Conservation (phyloP, 2,329 filamentous ascomycete species). For the Malbranchea cinnamomea region DNA sequence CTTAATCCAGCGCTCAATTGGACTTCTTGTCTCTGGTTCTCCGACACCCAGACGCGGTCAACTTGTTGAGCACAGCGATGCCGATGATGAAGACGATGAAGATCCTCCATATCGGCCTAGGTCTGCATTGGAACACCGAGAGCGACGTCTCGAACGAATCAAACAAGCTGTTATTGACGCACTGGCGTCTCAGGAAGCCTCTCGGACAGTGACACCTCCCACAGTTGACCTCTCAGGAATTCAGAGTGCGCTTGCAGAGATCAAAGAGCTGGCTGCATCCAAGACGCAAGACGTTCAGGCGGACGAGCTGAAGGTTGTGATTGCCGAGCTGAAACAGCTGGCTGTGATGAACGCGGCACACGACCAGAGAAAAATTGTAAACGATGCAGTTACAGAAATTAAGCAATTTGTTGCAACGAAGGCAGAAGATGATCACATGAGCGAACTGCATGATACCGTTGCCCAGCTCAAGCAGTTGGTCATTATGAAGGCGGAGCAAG, state of each 20-base stretch:
- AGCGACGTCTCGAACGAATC: slow-evolving; percentile 72
- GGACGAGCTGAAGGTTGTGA: slow-evolving; percentile 5
- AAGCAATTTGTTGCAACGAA: too few relatives aligned
- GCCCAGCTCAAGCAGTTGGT: too few relatives aligned
- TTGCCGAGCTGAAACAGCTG: too few relatives aligned
- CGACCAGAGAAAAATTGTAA: too few relatives aligned
- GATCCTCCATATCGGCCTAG: slow-evolving; percentile 47
- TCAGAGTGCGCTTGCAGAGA: slow-evolving; percentile 23
- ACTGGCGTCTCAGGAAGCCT: slow-evolving; percentile 33
- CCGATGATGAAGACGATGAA: slow-evolving; percentile 63
- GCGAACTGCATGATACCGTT: too few relatives aligned
- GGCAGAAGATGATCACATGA: too few relatives aligned
- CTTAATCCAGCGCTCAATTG: slow-evolving; percentile 57
- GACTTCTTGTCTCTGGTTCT: slow-evolving; percentile 39
- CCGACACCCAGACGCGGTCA: too few relatives aligned
- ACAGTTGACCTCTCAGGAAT: slow-evolving; percentile 24
- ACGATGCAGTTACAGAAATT: too few relatives aligned
- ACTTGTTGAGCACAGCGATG: slow-evolving; percentile 60
- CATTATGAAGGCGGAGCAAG: too few relatives aligned
- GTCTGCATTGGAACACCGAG: slow-evolving; percentile 53
- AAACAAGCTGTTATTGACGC: slow-evolving; percentile 51
- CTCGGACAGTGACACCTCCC: slow-evolving; percentile 14
- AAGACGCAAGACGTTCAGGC: slow-evolving; percentile 2
- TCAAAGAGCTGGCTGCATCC: slow-evolving; percentile 14
- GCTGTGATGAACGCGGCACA: too few relatives aligned